Evolutionary conservation across 2,329 filamentous ascomycete species (phyloP).

Genomic region (Knufia petricola): DNA sequence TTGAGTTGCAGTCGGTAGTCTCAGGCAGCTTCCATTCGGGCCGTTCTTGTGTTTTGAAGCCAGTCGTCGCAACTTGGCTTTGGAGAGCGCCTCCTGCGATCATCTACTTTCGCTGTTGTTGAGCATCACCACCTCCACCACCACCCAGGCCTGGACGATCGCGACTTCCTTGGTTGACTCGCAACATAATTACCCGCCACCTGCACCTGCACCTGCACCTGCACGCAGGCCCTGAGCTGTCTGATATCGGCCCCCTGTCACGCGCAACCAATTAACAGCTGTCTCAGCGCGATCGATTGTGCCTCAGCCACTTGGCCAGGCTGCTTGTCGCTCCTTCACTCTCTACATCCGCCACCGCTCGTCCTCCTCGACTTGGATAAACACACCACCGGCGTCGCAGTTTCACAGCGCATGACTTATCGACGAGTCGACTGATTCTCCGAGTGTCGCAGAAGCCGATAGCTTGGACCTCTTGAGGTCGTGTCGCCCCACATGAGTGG

Average conservation of each 20-base stretch:
- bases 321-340: constrained; percentile 7
- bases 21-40: neutral
- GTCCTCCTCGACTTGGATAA: constrained; percentile 4
- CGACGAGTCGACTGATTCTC: neutral
- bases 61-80: neutral
- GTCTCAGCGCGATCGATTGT: constrained; percentile 2
- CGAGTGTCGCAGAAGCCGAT: constrained; percentile 1
- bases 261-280: constrained; percentile 7
- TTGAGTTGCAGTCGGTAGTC: neutral
- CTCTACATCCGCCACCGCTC: neutral
- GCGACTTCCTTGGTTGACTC: neutral
- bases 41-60: neutral
- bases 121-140: neutral
- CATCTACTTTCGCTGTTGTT: neutral
- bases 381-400: neutral
- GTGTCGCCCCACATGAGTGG: constrained; percentile 25
- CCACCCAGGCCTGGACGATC: neutral
- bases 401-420: constrained; percentile 8
- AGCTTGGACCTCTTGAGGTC: constrained; percentile 16
- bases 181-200: no score
- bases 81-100: neutral
- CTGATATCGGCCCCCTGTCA: constrained; percentile 2
- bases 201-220: no score
- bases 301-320: constrained; percentile 6
- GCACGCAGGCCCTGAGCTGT: neutral